These are phyloP conservation scores for Anisodus acutangulus DNA, from an alignment of 257 asterid genomes.

Conservation along the genomic window DNA sequence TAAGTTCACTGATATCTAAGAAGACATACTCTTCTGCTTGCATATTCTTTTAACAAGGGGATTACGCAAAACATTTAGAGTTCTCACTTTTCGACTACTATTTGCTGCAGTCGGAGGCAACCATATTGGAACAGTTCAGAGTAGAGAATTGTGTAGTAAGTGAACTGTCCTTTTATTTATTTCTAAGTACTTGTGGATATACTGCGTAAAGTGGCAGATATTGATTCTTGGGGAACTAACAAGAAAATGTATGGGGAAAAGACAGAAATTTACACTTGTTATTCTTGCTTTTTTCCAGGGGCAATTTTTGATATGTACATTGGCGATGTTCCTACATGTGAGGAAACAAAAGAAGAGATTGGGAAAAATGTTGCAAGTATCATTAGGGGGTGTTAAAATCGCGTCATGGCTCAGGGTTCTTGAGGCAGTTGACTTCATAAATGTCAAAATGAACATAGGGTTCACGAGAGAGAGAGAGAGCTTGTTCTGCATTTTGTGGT, in stretches of 20 bases:
- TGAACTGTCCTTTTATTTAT: conserved; percentile 28
- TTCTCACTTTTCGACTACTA: conserved; percentile 23
- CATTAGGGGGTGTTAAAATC: conserved; percentile 67
- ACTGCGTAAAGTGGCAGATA: background rate
- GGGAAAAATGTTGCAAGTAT: conserved; percentile 86
- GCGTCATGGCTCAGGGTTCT: background rate
- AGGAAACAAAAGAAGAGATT: conserved; percentile 82
- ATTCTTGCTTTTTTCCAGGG: conserved; percentile 53
- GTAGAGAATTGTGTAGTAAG: conserved; percentile 99
- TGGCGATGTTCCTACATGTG: conserved; percentile 79
- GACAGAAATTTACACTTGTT: conserved; percentile 8
- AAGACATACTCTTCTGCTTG: background rate
- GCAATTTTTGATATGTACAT: conserved; percentile 96
- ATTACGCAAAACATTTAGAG: background rate
- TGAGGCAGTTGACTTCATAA: background rate
- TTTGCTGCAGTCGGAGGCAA: conserved; percentile 79
- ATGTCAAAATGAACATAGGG: too few species aligned
- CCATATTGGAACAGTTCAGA: conserved; percentile 76
- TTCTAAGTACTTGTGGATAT: background rate
- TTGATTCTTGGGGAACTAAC: background rate
- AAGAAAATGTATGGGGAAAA: background rate
- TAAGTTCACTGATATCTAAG: conserved; percentile 39
- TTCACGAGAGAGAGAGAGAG: too few species aligned
- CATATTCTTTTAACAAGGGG: conserved; percentile 7
- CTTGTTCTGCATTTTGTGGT: conserved; percentile 4